Base-by-base conservation (phyloP, 2,329 filamentous ascomycete genomes). In the Aspergillus melleus region DNA sequence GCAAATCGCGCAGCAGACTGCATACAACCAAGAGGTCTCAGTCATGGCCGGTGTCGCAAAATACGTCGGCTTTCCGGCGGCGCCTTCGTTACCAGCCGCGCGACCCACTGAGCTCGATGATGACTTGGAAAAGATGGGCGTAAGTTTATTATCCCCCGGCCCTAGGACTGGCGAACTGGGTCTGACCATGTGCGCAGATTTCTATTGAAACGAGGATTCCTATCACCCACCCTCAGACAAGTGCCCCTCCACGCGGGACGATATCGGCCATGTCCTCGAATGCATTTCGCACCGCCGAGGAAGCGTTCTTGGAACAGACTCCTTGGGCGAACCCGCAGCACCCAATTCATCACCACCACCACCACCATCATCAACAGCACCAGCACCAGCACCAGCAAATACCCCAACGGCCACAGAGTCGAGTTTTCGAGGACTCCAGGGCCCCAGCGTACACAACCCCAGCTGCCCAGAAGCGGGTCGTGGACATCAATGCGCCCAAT, bases 21-120 rank as follows among this genome's bases (percentile, higher is more conserved):
- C 93, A 51, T 98, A 98, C 79, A 98, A 96, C 74, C 90, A 90
- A 65, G 95, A 99, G 74, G 93, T 99, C 4, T 96, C 93, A 0
- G 87, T 97, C 29, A 80, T 99, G 59, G 89, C 93, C 6, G 94
- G 94, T 42, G 84, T 98, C 54, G 93, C 94, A 39, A 98, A 97
- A 77, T 93, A 97, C 74, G 88, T 96, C 70, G 95, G 95, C 24
- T 99, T 99, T 77, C 95, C 95, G 39, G 93, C 94, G 32, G 95
- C 93, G n/a, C 95, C 95, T 20, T 84, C 90, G 36, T 89, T 99
- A 77, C 83, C 83, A 59, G 85, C 90, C 47, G 90, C 91, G 26
- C 88, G 89, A 42, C 76, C 84, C 22, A 81, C 84, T 11, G 92
- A 97, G 70, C 78, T 95, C 51, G 91, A 96, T 57, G 89, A 94